phyloP scores from a whole-genome alignment of 108 stramenopile genomes.

The Seminavis robusta region DNA sequence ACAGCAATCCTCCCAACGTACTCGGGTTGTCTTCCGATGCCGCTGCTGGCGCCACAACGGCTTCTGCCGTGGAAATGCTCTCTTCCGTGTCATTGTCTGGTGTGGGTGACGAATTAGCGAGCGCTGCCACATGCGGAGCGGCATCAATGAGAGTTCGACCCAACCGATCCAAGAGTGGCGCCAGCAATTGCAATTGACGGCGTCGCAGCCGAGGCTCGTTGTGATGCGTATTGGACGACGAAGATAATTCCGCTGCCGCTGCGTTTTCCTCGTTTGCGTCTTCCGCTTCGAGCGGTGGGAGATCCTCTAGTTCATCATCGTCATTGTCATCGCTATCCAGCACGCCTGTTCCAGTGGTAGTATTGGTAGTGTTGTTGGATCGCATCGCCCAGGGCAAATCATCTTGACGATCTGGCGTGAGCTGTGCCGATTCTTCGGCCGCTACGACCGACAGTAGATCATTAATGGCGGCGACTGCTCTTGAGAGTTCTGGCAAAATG shows the following conservation, averaged over 20 bases:
- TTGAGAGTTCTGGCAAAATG: slow-evolving; percentile 53
- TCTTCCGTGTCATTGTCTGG: neutral
- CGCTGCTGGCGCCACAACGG: slow-evolving; percentile 6
- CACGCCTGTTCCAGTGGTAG: no score
- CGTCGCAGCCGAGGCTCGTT: slow-evolving; percentile 8
- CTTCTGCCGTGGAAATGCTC: slow-evolving; percentile 14
- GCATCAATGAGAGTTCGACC: slow-evolving; percentile 80
- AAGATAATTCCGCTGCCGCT: neutral
- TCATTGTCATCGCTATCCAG: no score
- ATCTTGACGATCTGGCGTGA: no score
- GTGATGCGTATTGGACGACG: neutral
- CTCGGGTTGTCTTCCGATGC: slow-evolving; percentile 11
- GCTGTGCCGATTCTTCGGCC: no score
- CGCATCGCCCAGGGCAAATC: no score
- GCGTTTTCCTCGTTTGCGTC: neutral
- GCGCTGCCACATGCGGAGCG: slow-evolving; percentile 76
- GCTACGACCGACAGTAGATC: no score
- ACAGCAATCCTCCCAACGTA: slow-evolving; percentile 38
- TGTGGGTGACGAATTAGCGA: slow-evolving; percentile 35
- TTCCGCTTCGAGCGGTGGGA: neutral
- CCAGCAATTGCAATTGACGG: slow-evolving; percentile 42
- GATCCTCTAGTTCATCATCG: no score
- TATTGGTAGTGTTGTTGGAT: no score
- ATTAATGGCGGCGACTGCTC: slow-evolving; percentile 45
- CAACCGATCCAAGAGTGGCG: slow-evolving; percentile 83